phyloP scores from a whole-genome alignment of 2,329 filamentous ascomycete species.

The Thyridium curvatum region DNA sequence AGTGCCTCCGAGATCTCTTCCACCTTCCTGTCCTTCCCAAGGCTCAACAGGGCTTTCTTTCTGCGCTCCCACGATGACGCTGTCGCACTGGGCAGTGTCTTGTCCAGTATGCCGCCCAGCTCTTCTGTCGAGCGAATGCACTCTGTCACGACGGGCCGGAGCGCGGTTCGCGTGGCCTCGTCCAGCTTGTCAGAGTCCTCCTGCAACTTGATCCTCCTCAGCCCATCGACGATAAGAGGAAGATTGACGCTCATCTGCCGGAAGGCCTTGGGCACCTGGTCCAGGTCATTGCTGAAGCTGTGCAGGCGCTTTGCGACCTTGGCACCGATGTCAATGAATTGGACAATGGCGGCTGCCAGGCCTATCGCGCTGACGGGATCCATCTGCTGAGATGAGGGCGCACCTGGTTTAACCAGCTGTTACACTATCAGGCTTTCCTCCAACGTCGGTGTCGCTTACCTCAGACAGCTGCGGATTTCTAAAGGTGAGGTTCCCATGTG shows the following conservation, averaged over 20 bases:
- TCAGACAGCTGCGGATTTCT: too few species aligned
- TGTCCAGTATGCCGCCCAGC: not conserved
- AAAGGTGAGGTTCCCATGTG: too few species aligned
- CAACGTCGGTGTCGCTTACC: too few species aligned
- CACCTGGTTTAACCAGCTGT: too few species aligned
- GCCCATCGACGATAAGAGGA: not conserved
- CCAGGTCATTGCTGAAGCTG: not conserved
- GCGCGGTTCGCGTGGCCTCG: not conserved
- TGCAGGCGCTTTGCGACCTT: slow-evolving; percentile 1
- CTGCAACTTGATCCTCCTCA: not conserved
- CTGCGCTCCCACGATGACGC: not conserved
- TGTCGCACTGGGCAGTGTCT: not conserved
- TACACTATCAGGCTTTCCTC: too few species aligned
- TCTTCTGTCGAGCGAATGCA: not conserved
- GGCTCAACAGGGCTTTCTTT: not conserved
- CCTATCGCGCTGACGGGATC: slow-evolving; percentile 29
- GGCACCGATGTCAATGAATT: slow-evolving; percentile 6
- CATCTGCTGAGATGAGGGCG: too few species aligned
- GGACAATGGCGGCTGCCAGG: slow-evolving; percentile 16
- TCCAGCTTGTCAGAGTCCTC: not conserved
- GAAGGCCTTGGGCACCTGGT: not conserved
- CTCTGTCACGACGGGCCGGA: not conserved
- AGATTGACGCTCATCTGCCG: not conserved
- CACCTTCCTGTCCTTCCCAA: not conserved
- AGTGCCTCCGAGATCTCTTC: not conserved